phyloP scores from a whole-genome alignment of 2,329 filamentous ascomycete species.

The Scytalidium lignicola region DNA sequence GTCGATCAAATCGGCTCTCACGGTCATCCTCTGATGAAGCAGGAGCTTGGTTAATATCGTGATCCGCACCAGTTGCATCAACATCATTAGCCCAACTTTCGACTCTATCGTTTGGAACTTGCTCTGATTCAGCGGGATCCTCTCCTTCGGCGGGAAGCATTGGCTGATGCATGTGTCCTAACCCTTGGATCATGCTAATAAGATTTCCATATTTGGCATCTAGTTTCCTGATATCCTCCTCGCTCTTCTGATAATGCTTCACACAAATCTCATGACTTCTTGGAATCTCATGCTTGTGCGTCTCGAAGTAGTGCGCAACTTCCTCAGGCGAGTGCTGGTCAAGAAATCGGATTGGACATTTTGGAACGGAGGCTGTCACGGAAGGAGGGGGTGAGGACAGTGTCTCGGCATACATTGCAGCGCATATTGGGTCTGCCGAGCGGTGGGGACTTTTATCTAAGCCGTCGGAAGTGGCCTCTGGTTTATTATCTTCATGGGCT shows the following conservation, averaged over 20 bases:
- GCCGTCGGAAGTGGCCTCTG: constrained; percentile 22
- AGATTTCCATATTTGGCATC: constrained; percentile 86
- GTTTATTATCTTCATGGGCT: constrained; percentile 14
- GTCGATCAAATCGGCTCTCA: constrained; percentile 73
- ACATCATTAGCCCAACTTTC: constrained; percentile 82
- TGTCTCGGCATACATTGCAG: constrained; percentile 57
- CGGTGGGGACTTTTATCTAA: constrained; percentile 42
- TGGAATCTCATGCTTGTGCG: constrained; percentile 90
- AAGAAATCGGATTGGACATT: constrained; percentile 89
- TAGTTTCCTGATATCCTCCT: constrained; percentile 77
- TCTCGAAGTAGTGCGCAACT: constrained; percentile 88
- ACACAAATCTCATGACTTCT: constrained; percentile 92
- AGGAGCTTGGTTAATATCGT: constrained; percentile 31
- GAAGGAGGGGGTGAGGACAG: constrained; percentile 37
- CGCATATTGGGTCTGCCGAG: constrained; percentile 56
- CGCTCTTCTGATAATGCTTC: constrained; percentile 80
- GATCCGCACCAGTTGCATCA: constrained; percentile 46
- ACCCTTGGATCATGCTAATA: constrained; percentile 88
- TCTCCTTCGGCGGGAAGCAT: constrained; percentile 60
- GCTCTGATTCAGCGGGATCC: constrained; percentile 37
- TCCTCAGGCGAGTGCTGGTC: constrained; percentile 92
- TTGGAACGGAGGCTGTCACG: constrained; percentile 49
- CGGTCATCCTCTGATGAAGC: constrained; percentile 46
- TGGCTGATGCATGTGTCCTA: constrained; percentile 81
- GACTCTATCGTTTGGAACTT: constrained; percentile 63